Evolutionary conservation across 768 basidiomycete species (phyloP), one percentile per base, ranked within the genome.

Genomic region (Phaeolepiota aurea): DNA sequence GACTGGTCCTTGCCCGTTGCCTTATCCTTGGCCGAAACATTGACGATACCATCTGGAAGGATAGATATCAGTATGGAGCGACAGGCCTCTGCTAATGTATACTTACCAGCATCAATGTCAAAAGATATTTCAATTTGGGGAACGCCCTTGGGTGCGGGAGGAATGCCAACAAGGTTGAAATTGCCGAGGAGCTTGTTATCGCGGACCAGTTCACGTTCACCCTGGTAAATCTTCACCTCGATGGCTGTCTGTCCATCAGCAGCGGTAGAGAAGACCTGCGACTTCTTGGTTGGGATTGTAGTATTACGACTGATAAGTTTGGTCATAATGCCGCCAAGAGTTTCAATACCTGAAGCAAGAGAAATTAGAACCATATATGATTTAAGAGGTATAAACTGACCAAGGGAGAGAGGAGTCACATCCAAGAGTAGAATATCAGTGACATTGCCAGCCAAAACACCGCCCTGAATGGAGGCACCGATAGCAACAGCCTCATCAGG

Each of bases 231-330:
- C 80, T 98, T 98, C 63, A 99, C 94, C 63, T 98, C 93, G 49
- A 99, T 97, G 25, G 94, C 93, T n/a, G 87, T 94, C 66, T 99
- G 96, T 39, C 96, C 94, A 47, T 99, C 96, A 28, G 94, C 94
- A 30, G 96, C 94, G 12, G 96, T 99, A 3, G 94, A 98, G 77
- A 99, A 98, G 32, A 85, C 87, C 63, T 98, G 94, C 0, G 90
- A 92, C 77, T 99, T 99, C 77, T 99, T 99, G 51, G 94, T 97
- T 3, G 96, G 96, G 65, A 98, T 98, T 43, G 96, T 98, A 9
- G 96, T 99, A 72, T 99, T 99, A 44, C 96, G 86, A 57, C 74
- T 84, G 66, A 99, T 99, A 32, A 99, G 79, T 66, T 97, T 94
- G 49, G 94, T 98, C 90, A 99, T 98, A 66, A 99, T 97, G 56